These are phyloP conservation scores for Edaphochlamys debaryana DNA, from an alignment of 139 green algal species.

Conservation along the genomic window DNA sequence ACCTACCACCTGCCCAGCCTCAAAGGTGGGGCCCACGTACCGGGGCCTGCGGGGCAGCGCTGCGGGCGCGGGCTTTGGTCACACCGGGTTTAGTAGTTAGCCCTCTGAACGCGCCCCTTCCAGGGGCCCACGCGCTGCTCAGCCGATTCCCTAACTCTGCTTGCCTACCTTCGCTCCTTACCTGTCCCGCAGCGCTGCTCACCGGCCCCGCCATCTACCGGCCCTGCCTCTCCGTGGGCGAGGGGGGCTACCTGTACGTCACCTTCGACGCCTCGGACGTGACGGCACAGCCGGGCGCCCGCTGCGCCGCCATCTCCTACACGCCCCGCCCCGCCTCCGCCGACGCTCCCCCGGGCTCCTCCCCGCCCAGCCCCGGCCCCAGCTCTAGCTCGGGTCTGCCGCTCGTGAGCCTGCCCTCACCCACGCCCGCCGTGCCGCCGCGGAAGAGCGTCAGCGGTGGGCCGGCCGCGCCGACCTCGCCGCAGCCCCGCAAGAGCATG, in stretches of 20 bases:
- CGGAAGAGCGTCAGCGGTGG: neutral
- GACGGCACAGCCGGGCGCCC: neutral
- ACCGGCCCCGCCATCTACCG: conserved; percentile 34
- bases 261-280: conserved; percentile 37
- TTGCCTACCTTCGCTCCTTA: neutral
- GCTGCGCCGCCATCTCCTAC: conserved; percentile 30
- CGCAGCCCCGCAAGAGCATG: neutral
- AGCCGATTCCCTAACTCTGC: too few species aligned
- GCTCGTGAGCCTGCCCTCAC: neutral
- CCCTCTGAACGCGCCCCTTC: too few species aligned
- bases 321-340: neutral
- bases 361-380: neutral
- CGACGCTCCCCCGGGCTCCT: neutral
- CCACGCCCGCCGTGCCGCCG: neutral
- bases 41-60: neutral
- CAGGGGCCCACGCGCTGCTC: too few species aligned
- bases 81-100: too few species aligned
- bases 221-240: conserved; percentile 12
- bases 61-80: too few species aligned
- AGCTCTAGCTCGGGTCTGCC: neutral
- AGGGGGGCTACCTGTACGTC: conserved; percentile 42
- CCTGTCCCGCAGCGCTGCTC: conserved; percentile 3
- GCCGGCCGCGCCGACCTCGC: neutral
- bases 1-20: conserved; percentile 31
- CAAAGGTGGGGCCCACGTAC: conserved; percentile 1